Percentiles rank a stretch among this genome's conserved stretches.
Conservation (phyloP, 1,139 yeast species). For the Schizosaccharomyces versatilis region DNA sequence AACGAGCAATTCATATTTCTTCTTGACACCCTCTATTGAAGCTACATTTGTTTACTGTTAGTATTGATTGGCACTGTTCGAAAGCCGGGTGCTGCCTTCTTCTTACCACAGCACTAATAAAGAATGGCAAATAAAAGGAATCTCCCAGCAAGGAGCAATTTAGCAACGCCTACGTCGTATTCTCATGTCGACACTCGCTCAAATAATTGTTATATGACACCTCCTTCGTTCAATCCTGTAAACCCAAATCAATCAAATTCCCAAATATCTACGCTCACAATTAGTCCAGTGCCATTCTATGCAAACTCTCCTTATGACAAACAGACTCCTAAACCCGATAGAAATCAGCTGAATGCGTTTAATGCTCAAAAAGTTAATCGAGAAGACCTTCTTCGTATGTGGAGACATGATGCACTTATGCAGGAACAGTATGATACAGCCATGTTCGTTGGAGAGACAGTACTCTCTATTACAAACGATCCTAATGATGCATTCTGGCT, state of each 20-base stretch:
- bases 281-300: slow-evolving; percentile 5
- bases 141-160: neutral
- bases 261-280: slow-evolving; percentile 6
- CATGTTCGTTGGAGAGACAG: slow-evolving; percentile 77
- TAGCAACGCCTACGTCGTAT: neutral
- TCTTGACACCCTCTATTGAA: no score
- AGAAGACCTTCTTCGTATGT: slow-evolving; percentile 63
- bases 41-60: no score
- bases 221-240: neutral
- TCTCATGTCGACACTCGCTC: neutral
- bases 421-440: slow-evolving; percentile 86
- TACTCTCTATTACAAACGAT: slow-evolving; percentile 55
- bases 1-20: no score
- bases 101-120: no score
- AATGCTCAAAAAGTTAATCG: slow-evolving; percentile 20
- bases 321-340: neutral
- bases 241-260: slow-evolving; percentile 2
- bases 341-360: neutral
- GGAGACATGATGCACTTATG: slow-evolving; percentile 88
- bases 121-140: neutral
- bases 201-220: neutral
- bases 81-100: no score
- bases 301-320: neutral
- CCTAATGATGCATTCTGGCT: slow-evolving; percentile 93
- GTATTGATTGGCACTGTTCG: no score